Evolutionary conservation across 139 green algal genomes (phyloP), one percentile per base, ranked within the genome.

Genomic region (Chlamydomonas incerta): DNA sequence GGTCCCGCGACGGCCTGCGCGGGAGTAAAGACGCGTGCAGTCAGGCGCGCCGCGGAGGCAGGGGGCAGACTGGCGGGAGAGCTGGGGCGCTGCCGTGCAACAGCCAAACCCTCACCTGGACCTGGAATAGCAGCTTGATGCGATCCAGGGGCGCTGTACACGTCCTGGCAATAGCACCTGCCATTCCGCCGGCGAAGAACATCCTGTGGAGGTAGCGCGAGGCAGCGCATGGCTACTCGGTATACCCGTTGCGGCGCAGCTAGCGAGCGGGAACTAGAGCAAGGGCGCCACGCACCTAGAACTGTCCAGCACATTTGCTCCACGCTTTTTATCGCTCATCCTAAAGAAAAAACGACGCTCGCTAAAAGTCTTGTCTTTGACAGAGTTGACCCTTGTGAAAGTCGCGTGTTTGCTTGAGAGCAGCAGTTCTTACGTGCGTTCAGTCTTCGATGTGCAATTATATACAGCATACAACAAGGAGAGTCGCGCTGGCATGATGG

Each of bases 61-160:
- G 3, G 62, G 28, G 62, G 62, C 26, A 14, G 62, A 14, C 24
- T 68, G 62, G 26, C 2, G 62, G 17, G 10, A 24, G 6, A 50
- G 41, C 41, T n/a, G n/a, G n/a, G n/a, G n/a, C n/a, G n/a, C n/a
- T n/a, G n/a, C n/a, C 6, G 31, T 35, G 37, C 57, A 82, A 52
- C 55, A 70, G 29, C 35, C 34, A 1, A n/a, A 8, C 1, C 41
- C 13, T 68, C 13, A 88, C 94, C 92, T 98, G 95, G 6, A 99
- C 96, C 90, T 99, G 97, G 73, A 98, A 98, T 28, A 99, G 90
- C 57, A 99, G 91, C 90, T 99, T 99, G 87, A 99, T 98, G n/a
- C 97, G 88, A 37, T 92, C 89, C 3, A 92, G 71, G 0, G 89
- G 89, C 8, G 89, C 89, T 52, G 89, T 92, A 34, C 72, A 79